Percentiles rank a stretch among this genome's conserved stretches.
These are phyloP conservation scores for Lathyrus tuberosus DNA, from an alignment of 306 rosid species.

Conservation along the genomic window DNA sequence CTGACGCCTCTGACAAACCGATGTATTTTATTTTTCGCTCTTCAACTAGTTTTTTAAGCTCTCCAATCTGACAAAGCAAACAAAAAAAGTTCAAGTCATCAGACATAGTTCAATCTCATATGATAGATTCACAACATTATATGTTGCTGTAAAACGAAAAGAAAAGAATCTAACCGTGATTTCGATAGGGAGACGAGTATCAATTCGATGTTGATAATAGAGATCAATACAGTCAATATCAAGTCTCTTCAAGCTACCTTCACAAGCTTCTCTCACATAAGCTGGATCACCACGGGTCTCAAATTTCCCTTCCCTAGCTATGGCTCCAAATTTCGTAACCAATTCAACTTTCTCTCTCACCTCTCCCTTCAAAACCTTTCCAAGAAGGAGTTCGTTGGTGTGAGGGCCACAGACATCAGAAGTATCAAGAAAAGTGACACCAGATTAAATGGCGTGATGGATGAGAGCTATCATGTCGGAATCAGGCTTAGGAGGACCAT, in stretches of 20 bases:
- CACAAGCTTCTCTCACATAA: conserved; percentile 69
- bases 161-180: conserved; percentile 55
- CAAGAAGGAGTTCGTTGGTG: conserved; percentile 65
- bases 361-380: conserved; percentile 50
- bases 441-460: conserved; percentile 28
- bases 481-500: conserved; percentile 69
- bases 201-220: conserved; percentile 75
- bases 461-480: conserved; percentile 67
- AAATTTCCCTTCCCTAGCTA: neutral
- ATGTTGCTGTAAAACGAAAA: neutral
- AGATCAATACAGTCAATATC: conserved; percentile 63
- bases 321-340: conserved; percentile 65
- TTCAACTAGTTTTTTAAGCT: conserved; percentile 63
- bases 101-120: neutral
- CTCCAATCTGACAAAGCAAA: conserved; percentile 52
- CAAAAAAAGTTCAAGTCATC: neutral
- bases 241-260: conserved; percentile 68
- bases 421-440: conserved; percentile 71
- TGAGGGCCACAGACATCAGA: conserved; percentile 62
- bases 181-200: conserved; percentile 71
- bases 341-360: conserved; percentile 51
- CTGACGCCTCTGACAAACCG: conserved; percentile 69
- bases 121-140: no score
- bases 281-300: conserved; percentile 62
- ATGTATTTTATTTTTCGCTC: conserved; percentile 68